Base-by-base conservation (phyloP, 768 basidiomycete species). In the Suillus paluster region DNA sequence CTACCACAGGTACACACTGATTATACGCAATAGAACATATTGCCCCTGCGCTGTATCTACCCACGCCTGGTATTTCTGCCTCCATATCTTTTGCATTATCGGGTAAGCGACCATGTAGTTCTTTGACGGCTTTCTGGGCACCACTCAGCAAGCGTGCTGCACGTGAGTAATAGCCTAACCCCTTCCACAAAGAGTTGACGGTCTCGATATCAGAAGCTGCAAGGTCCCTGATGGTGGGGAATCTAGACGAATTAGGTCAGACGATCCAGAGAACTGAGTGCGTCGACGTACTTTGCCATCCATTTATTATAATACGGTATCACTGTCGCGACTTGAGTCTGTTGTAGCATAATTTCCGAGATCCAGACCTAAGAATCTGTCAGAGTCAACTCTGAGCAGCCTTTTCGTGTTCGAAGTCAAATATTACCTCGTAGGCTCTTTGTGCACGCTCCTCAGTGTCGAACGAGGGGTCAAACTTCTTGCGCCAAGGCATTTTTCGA, bases 261-360 rank as follows among this genome's bases (percentile, higher is more conserved):
- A 46, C 14, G 5, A 54, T 12, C 33, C 4, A 1, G 63, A 41
- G 34, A 64, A 19, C 60, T 11, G 41, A 14, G 54, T 15, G 33
- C 44, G 50, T 48, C 36, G 19, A 78, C 84, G 62, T 64, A 92
- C 92, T 81, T 89, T 66, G 80, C 78, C 83, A 96, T 92, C 95
- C 95, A 99, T 25, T 84, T 83, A 57, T 85, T 88, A 74, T 93
- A 99, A 75, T 97, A 99, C 1, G 92, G 92, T 67, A 96, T 94
- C n/a, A 97, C 95, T 1, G 94, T 95, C 5, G 77, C 83, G 38
- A 97, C 95, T 73, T 97, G 95, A 0, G 96, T 98, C 75, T 99
- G 96, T 74, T 99, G 96, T 2, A 96, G 81, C 96, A 97, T 97
- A 61, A 97, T 89, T 77, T 98, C 94, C 15, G 89, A 92, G 25